Conservation (phyloP, 768 basidiomycete genomes). For the Tulasnella sp. region DNA sequence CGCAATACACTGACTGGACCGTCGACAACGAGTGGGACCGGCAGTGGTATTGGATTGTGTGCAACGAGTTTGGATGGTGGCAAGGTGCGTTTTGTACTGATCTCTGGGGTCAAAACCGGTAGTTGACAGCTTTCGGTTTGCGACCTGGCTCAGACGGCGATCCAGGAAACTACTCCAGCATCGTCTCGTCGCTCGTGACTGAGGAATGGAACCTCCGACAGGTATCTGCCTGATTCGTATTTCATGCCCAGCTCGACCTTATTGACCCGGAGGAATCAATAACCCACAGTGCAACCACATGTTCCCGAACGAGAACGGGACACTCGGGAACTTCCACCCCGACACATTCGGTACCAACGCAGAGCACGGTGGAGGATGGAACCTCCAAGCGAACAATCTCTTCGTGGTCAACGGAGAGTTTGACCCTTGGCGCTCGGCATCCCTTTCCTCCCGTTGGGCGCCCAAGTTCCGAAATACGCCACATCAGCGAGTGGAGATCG, state of each 20-base stretch:
- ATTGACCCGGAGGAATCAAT: background rate
- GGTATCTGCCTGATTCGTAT: background rate
- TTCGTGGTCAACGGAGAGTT: constrained; percentile 23
- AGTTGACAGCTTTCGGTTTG: no score
- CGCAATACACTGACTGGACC: constrained; percentile 19
- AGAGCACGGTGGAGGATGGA: constrained; percentile 22
- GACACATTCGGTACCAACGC: background rate
- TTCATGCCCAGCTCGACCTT: background rate
- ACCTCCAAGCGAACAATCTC: constrained; percentile 15
- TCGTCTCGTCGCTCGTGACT: constrained; percentile 20
- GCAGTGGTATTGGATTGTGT: constrained; percentile 16
- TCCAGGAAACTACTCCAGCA: constrained; percentile 17
- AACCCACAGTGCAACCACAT: constrained; percentile 5
- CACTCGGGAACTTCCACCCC: background rate
- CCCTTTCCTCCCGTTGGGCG: constrained; percentile 18
- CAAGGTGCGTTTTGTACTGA: constrained; percentile 9
- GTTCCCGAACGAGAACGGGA: constrained; percentile 19
- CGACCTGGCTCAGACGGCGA: constrained; percentile 12
- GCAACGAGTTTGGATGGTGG: constrained; percentile 17
- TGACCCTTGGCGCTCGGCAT: constrained; percentile 27
- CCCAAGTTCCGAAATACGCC: background rate
- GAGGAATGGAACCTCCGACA: constrained; percentile 1
- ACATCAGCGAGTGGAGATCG: background rate
- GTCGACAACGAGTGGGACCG: background rate
- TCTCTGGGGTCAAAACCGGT: no score